These are phyloP conservation scores for Curvularia sp. DNA, from an alignment of 2,329 filamentous ascomycete genomes.

Conservation along the genomic window DNA sequence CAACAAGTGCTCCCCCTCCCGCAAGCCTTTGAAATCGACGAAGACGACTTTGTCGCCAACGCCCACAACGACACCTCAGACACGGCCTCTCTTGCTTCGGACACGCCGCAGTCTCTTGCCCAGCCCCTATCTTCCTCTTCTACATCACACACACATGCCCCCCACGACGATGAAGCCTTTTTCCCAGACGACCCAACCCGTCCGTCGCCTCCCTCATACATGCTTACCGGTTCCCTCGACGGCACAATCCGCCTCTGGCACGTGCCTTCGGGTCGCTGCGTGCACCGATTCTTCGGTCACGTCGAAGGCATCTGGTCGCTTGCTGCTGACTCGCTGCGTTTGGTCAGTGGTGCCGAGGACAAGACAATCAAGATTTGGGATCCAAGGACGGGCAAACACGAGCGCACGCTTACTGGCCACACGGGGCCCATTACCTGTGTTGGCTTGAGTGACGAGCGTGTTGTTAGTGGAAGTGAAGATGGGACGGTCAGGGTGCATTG, in stretches of 20 bases:
- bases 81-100: constrained; percentile 47
- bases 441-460: constrained; percentile 84
- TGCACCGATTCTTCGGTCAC: constrained; percentile 95
- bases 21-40: constrained; percentile 87
- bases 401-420: constrained; percentile 91
- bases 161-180: constrained; percentile 45
- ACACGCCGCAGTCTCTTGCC: constrained; percentile 20
- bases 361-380: constrained; percentile 97
- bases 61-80: constrained; percentile 61
- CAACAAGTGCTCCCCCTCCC: constrained; percentile 89
- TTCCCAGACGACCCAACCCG: constrained; percentile 70
- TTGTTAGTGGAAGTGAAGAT: constrained; percentile 93
- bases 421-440: constrained; percentile 92
- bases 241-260: constrained; percentile 94
- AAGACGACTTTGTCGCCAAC: constrained; percentile 64
- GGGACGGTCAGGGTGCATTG: constrained; percentile 78
- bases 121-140: constrained; percentile 19
- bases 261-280: constrained; percentile 77
- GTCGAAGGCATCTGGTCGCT: constrained; percentile 96
- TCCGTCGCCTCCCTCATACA: constrained; percentile 82
- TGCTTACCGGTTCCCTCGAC: constrained; percentile 91
- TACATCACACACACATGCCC: neutral
- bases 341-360: constrained; percentile 91
- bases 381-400: constrained; percentile 86
- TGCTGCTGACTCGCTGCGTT: constrained; percentile 83